Conservation (phyloP, 192 early-diverging fungal species). For the Lobosporangium transversale region DNA sequence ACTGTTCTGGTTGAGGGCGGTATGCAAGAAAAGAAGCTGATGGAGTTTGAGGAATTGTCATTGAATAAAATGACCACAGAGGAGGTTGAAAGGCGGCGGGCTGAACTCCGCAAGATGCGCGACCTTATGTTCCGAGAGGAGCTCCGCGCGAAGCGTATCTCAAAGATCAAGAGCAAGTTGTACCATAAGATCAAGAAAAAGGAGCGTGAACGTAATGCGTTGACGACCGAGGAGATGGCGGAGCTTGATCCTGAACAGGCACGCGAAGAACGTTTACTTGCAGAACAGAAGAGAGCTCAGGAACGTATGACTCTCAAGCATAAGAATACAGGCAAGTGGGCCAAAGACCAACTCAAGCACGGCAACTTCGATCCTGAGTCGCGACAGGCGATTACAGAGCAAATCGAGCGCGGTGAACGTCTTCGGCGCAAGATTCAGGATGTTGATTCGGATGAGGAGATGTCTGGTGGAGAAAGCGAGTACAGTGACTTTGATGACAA, state of each 20-base stretch:
- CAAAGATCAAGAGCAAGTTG: constrained; percentile 98
- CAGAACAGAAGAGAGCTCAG: constrained; percentile 83
- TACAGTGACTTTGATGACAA: constrained; percentile 61
- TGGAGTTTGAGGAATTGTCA: constrained; percentile 87
- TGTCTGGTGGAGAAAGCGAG: constrained; percentile 52
- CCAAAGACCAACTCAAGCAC: constrained; percentile 79
- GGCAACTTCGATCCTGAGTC: constrained; percentile 67
- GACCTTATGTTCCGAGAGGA: constrained; percentile 95
- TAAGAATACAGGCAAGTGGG: constrained; percentile 98
- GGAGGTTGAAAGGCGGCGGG: constrained; percentile 78
- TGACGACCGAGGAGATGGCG: constrained; percentile 62
- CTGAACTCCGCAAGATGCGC: constrained; percentile 89
- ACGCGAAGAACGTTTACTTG: constrained; percentile 69
- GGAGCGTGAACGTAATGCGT: constrained; percentile 70
- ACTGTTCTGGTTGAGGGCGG: constrained; percentile 74
- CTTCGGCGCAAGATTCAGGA: constrained; percentile 87
- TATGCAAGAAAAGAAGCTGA: constrained; percentile 81
- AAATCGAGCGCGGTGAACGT: constrained; percentile 80
- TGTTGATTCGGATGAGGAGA: constrained; percentile 68
- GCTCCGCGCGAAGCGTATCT: constrained; percentile 87
- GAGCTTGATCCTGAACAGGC: constrained; percentile 77
- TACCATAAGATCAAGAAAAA: constrained; percentile 91
- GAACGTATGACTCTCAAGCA: constrained; percentile 95
- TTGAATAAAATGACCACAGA: constrained; percentile 85
- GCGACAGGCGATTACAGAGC: constrained; percentile 85